Percentiles rank a stretch among this genome's conserved stretches.
Conservation (phyloP, 1,284 basidiomycete genomes). For the Neolentinus lepideus region DNA sequence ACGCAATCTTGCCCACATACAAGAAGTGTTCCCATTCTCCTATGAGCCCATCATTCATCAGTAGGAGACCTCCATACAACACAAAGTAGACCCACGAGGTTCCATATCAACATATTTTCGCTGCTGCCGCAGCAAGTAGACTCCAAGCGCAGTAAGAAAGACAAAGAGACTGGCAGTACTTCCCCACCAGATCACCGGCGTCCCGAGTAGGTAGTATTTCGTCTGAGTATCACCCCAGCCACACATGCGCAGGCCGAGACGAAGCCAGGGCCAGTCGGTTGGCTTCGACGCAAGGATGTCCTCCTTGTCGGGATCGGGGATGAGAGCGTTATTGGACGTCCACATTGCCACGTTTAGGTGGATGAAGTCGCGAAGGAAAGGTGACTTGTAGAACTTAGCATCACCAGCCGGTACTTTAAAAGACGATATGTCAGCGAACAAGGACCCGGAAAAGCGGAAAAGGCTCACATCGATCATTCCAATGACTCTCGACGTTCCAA, state of each 20-base stretch:
- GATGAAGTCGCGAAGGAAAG: constrained; percentile 96
- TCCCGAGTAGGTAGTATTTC: constrained; percentile 94
- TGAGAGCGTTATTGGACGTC: constrained; percentile 97
- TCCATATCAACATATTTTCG: constrained; percentile 90
- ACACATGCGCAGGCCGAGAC: constrained; percentile 91
- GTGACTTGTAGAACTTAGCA: constrained; percentile 79
- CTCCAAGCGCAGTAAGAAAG: constrained; percentile 44
- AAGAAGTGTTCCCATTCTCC: constrained; percentile 93
- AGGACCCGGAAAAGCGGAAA: constrained; percentile 4
- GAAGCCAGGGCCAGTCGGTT: constrained; percentile 90
- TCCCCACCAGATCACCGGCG: constrained; percentile 91
- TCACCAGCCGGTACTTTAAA: constrained; percentile 75
- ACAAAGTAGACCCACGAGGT: constrained; percentile 43
- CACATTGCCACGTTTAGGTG: constrained; percentile 99
- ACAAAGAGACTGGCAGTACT: constrained; percentile 63
- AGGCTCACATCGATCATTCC: constrained; percentile 82
- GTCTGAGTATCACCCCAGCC: constrained; percentile 86
- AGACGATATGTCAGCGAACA: constrained; percentile 4
- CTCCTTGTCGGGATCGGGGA: constrained; percentile 97
- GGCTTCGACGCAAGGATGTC: constrained; percentile 94
- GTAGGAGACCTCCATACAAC: neutral
- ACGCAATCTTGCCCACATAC: constrained; percentile 88
- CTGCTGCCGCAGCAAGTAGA: constrained; percentile 82
- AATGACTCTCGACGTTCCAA: constrained; percentile 98
- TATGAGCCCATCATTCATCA: constrained; percentile 18